Evolutionary conservation across 495 filamentous ascomycete genomes (phyloP), one percentile per base, ranked within the genome.

Genomic region (Paragyromitra xinjiangensis): DNA sequence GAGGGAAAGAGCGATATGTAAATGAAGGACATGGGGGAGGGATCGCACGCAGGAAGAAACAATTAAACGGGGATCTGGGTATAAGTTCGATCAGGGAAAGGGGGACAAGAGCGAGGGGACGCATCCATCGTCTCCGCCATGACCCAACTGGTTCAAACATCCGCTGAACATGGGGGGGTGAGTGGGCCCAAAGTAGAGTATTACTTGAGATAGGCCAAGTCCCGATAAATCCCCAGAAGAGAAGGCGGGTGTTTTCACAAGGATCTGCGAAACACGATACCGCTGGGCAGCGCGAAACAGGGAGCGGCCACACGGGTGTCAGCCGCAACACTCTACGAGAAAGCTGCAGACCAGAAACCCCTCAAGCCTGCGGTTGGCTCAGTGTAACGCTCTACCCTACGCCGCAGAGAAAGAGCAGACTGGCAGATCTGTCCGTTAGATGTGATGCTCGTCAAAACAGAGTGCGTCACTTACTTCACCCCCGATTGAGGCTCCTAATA

Each of bases 131-230:
- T 64, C 65, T 69, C 72, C 71, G 39, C 67, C 55, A 62, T 63
- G 59, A 56, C 68, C 69, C 19, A 73, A 77, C 61, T 77, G 69
- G 74, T 61, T 69, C 64, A 74, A 74, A 74, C 71, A 74, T 69
- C 64, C 42, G 51, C 63, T 64, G 59, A 51, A 59, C 59, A 24
- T 55, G 29, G 69, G 24, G 55, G 62, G 40, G 40, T 24, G 29
- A 34, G 44, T 48, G 44, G 44, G 44, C 12, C 44, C 44, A 48
- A 16, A 14, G 39, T 26, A 62, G n/a, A 59, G 68, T 61, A 61
- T 77, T 73, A 59, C 62, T 67, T 58, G 39, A 64, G 59, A 71
- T 55, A 76, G 73, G 62, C 51, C 61, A 65, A 51, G 42, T 72
- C 34, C 71, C 62, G 61, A 56, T 66, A 66, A 16, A 19, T 26